Evolutionary conservation across 2,329 filamentous ascomycete genomes (phyloP).

Genomic region (Aspergillus hortae): DNA sequence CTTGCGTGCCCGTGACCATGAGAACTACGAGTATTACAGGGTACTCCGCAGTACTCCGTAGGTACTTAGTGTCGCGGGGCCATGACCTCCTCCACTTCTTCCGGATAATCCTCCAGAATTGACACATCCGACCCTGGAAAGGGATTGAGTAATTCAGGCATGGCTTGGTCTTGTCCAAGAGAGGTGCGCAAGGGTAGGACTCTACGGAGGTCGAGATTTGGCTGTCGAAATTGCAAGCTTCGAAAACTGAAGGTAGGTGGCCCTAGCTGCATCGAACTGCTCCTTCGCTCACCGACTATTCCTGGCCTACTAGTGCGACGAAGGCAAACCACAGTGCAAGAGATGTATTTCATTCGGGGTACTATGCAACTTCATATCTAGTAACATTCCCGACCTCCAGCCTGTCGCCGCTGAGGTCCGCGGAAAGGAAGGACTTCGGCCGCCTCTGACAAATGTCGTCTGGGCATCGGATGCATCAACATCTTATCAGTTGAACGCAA

Average conservation of each 20-base stretch:
- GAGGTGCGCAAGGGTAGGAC: not conserved
- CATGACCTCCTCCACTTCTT: not conserved
- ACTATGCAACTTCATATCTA: slow-evolving; percentile 42
- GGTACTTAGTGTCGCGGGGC: no score
- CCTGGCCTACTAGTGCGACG: slow-evolving; percentile 43
- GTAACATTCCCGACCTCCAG: slow-evolving; percentile 36
- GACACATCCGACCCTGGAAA: not conserved
- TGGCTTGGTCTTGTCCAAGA: slow-evolving; percentile 1
- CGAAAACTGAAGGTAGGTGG: slow-evolving; percentile 47
- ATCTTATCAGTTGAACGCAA: slow-evolving; percentile 36
- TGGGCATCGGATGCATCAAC: slow-evolving; percentile 35
- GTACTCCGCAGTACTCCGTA: not conserved
- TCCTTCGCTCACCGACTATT: slow-evolving; percentile 7
- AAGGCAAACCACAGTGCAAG: slow-evolving; percentile 43
- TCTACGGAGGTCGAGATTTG: slow-evolving; percentile 41
- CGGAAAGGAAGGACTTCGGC: slow-evolving; percentile 18
- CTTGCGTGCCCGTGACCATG: not conserved
- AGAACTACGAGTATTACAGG: not conserved
- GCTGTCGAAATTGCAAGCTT: slow-evolving; percentile 52
- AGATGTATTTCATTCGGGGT: slow-evolving; percentile 45
- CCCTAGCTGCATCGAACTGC: not conserved
- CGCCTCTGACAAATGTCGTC: slow-evolving; percentile 26
- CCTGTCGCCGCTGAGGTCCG: slow-evolving; percentile 22
- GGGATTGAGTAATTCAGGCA: not conserved
- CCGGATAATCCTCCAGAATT: not conserved